phyloP scores from a whole-genome alignment of 164 flowering plant genomes.

The Tetrastigma voinierianum region DNA sequence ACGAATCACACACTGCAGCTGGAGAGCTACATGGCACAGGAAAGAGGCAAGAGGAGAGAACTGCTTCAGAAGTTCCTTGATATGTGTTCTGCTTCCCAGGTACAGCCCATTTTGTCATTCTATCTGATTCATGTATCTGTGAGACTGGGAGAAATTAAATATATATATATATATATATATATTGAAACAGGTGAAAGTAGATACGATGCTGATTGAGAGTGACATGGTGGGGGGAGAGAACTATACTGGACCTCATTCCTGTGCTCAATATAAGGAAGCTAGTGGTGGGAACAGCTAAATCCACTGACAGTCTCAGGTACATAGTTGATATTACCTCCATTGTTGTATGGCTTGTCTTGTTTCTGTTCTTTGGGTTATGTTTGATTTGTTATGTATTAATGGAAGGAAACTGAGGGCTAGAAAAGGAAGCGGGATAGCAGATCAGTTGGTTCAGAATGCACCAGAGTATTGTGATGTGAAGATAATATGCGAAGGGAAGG shows the following conservation, averaged over 20 bases:
- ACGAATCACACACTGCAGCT: constrained; percentile 46
- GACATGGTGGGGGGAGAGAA: constrained; percentile 50
- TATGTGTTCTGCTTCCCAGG: constrained; percentile 42
- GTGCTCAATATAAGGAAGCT: constrained; percentile 62
- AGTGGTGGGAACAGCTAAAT: constrained; percentile 57
- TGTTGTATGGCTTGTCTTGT: background rate
- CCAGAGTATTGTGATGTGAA: constrained; percentile 53
- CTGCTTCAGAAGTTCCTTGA: constrained; percentile 51
- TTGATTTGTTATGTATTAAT: background rate
- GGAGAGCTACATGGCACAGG: constrained; percentile 51
- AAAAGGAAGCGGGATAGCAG: constrained; percentile 40
- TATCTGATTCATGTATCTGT: no score
- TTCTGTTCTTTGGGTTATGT: background rate
- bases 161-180: no score
- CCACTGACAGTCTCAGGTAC: constrained; percentile 48
- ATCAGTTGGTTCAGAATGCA: constrained; percentile 43
- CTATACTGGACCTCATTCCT: constrained; percentile 69
- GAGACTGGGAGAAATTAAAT: no score
- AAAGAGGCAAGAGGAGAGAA: constrained; percentile 55
- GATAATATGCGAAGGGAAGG: constrained; percentile 54
- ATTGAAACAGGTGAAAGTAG: constrained; percentile 60
- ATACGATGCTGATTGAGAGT: constrained; percentile 73
- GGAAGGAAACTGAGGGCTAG: constrained; percentile 36
- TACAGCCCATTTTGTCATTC: constrained; percentile 7
- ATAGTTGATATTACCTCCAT: background rate